Conservation (phyloP, 768 basidiomycete species). For the Lactarius deliciosus region DNA sequence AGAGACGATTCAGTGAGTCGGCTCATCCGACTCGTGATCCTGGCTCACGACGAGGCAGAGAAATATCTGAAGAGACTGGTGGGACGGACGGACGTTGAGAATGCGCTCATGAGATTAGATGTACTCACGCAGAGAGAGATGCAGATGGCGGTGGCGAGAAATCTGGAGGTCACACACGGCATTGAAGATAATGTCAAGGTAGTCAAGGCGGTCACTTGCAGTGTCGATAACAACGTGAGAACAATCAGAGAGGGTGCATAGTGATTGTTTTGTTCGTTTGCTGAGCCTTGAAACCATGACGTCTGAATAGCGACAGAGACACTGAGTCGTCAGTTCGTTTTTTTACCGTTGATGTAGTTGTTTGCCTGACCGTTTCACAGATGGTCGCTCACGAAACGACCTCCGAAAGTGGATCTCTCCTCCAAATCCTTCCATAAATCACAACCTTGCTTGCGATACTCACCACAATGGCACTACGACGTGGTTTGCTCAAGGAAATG, state of each 20-base stretch:
- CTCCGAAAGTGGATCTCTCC: conserved; percentile 11
- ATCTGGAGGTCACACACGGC: background rate
- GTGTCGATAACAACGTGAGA: background rate
- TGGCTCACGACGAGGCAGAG: background rate
- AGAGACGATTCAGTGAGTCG: background rate
- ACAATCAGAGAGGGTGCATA: background rate
- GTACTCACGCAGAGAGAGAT: conserved; percentile 7
- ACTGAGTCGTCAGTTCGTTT: background rate
- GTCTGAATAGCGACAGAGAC: background rate
- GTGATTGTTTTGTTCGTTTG: background rate
- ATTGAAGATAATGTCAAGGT: too few species aligned
- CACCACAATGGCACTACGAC: conserved; percentile 1
- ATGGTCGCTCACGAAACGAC: background rate
- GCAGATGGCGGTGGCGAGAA: background rate
- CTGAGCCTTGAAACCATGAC: background rate
- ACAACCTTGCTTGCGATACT: background rate
- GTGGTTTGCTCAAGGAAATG: background rate
- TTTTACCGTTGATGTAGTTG: too few species aligned
- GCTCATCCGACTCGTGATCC: too few species aligned
- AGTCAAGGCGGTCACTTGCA: background rate
- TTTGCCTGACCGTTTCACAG: background rate
- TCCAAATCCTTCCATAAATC: conserved; percentile 15
- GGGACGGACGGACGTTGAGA: background rate
- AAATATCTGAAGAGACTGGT: conserved; percentile 2
- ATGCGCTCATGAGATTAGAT: conserved; percentile 7